A percentile compares a stretch with the other conserved stretches of the same genome.
phyloP scores from a whole-genome alignment of 257 asterid species.

The Penstemon barbatus region DNA sequence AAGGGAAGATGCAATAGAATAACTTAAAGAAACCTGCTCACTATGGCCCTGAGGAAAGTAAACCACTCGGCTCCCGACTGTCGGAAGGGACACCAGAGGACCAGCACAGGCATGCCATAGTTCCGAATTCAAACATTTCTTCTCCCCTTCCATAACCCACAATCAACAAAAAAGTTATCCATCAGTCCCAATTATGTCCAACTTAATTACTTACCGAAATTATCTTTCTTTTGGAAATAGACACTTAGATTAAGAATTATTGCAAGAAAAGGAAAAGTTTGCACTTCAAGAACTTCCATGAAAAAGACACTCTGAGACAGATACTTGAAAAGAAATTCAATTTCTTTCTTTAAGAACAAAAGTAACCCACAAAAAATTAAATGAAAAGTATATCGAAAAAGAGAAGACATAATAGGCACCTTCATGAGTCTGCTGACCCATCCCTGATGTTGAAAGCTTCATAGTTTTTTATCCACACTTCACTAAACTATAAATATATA shows the following conservation, averaged over 20 bases:
- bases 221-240: slow-evolving; percentile 20
- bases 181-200: slow-evolving; percentile 33
- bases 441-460: slow-evolving; percentile 69
- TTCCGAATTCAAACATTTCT: slow-evolving; percentile 92
- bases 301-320: slow-evolving; percentile 32
- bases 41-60: slow-evolving; percentile 99
- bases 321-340: background rate
- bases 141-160: slow-evolving; percentile 67
- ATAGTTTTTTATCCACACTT: slow-evolving; percentile 33
- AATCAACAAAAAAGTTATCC: slow-evolving; percentile 35
- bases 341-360: background rate
- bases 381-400: slow-evolving; percentile 3
- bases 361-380: slow-evolving; percentile 20
- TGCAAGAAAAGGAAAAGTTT: slow-evolving; percentile 34
- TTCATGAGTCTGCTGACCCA: slow-evolving; percentile 63
- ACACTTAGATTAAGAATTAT: slow-evolving; percentile 7
- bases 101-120: slow-evolving; percentile 99
- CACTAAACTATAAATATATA: slow-evolving; percentile 23
- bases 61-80: slow-evolving; percentile 86
- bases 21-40: slow-evolving; percentile 68
- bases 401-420: slow-evolving; percentile 39
- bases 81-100: slow-evolving; percentile 88
- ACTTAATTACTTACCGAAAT: slow-evolving; percentile 8
- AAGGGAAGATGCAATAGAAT: slow-evolving; percentile 12
- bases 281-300: slow-evolving; percentile 27